Evolutionary conservation across 352 stramenopile species (phyloP), one percentile per base, ranked within the genome.

Genomic region (Phytophthora pluvialis): DNA sequence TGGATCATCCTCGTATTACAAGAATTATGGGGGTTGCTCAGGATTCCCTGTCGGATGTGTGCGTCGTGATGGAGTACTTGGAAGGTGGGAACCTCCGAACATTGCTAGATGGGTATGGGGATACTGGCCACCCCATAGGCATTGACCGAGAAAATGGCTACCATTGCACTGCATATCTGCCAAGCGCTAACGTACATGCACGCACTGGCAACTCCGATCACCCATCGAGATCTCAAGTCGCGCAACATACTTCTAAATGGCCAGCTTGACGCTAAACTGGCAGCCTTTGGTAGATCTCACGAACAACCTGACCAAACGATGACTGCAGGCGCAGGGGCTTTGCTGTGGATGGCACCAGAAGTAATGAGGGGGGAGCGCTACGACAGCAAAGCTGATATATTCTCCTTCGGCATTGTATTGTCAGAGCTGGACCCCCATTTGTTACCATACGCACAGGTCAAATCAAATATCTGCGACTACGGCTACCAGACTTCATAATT

Each of bases 261-360:
- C 2, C 53, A 65, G 5, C 59, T 87, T 60, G 58, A 80, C 8
- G 80, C 80, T 12, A 90, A 90, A 44, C 56, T 91, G 35, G 85
- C 77, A 16, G 83, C 90, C 53, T 91, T 91, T 72, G 80, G 80
- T 9, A 73, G 86, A 11, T 86, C 76, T 3, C 76, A 76, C 8
- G 74, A 86, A 40, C 67, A 67, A 7, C 52, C 77, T 45, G 75
- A 83, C 21, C 67, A 73, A 1, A 68, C 60, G 0, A 68, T 68
- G 50, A 68, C 60, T 7, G 60, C 60, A 11, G 42, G 60, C 4
- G 60, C 61, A 3, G 57, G 57, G 2, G 59, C 57, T 21, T 65
- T 47, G 5, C 18, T 65, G 36, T 65, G 47, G 57, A 59, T 65
- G 57, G 57, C 57, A 11, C 56, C 56, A 8, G 45, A 64, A 16